A percentile compares a stretch with the other conserved stretches of the same genome.
phyloP scores from a whole-genome alignment of 305 asterid species.

The Fraxinus dipetala region DNA sequence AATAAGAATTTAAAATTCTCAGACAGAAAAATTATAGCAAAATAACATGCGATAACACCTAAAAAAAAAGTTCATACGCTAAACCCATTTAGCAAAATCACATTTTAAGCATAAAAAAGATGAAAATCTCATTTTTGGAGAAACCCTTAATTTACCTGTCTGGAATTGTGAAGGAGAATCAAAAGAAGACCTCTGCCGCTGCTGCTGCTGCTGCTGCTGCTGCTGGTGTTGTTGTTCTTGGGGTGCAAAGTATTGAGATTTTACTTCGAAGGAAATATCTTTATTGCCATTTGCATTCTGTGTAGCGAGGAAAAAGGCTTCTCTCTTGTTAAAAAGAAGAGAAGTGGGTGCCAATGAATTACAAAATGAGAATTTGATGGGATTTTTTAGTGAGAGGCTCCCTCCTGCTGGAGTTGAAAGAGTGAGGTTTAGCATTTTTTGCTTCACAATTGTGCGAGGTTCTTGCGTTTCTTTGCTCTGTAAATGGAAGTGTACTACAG shows the following conservation, averaged over 20 bases:
- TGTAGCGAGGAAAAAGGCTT: constrained; percentile 18
- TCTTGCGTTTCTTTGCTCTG: background rate
- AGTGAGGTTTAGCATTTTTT: constrained; percentile 39
- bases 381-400: constrained; percentile 36
- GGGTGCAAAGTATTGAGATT: constrained; percentile 52
- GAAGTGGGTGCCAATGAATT: constrained; percentile 28
- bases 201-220: constrained; percentile 31
- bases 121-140: background rate
- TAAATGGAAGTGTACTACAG: background rate
- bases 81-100: constrained; percentile 8
- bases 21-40: background rate
- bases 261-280: constrained; percentile 30
- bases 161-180: constrained; percentile 38
- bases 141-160: constrained; percentile 41
- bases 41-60: background rate
- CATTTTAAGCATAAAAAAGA: background rate
- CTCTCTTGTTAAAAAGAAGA: constrained; percentile 18
- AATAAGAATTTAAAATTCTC: background rate
- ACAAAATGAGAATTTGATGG: constrained; percentile 37
- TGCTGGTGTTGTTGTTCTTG: constrained; percentile 48
- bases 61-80: background rate
- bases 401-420: constrained; percentile 35
- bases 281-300: constrained; percentile 21
- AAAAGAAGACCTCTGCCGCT: constrained; percentile 34
- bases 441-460: constrained; percentile 14